Conservation (phyloP, 1,284 basidiomycete genomes). For the Cutaneotrichosporon dermatis region DNA sequence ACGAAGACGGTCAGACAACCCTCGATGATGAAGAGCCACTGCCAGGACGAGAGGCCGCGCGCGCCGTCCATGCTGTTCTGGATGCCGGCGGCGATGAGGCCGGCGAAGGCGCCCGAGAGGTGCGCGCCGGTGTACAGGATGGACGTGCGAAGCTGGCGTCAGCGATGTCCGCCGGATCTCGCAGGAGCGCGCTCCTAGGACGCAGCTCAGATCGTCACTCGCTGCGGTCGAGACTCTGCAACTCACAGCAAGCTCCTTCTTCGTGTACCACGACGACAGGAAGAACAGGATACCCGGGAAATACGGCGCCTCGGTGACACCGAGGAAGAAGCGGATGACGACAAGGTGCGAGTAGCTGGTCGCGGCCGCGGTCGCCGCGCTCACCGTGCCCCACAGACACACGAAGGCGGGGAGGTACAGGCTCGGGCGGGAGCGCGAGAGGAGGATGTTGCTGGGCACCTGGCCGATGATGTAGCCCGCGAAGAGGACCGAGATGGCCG, state of each 20-base stretch:
- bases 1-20: conserved; percentile 16
- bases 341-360: conserved; percentile 17
- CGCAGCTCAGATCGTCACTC: no score
- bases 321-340: conserved; percentile 35
- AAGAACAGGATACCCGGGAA: conserved; percentile 30
- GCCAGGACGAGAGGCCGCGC: conserved; percentile 17
- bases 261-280: conserved; percentile 27
- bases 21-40: conserved; percentile 27
- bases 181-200: not conserved
- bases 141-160: conserved; percentile 14
- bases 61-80: conserved; percentile 19
- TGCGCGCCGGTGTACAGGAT: conserved; percentile 29
- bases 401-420: conserved; percentile 21
- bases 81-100: conserved; percentile 31
- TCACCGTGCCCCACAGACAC: conserved; percentile 16
- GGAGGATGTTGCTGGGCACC: conserved; percentile 2
- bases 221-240: no score
- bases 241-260: conserved; percentile 19
- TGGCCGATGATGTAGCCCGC: conserved; percentile 40
- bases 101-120: conserved; percentile 32
- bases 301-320: conserved; percentile 31
- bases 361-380: conserved; percentile 11
- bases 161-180: not conserved
- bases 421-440: conserved; percentile 10
- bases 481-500: conserved; percentile 44